phyloP scores from a whole-genome alignment of 345 rosid genomes.

The Physaria fendleri region DNA sequence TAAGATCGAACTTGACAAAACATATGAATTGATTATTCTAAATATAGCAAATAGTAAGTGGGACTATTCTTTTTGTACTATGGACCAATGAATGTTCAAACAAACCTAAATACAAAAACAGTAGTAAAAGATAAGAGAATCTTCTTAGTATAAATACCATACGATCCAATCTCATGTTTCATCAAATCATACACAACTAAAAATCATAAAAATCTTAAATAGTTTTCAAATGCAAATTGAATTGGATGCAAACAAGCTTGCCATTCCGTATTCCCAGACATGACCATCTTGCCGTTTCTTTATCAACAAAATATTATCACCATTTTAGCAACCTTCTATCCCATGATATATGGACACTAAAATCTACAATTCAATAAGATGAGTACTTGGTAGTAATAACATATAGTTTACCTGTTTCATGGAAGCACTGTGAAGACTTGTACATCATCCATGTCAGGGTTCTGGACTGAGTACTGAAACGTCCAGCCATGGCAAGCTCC shows the following conservation, averaged over 20 bases:
- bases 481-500: slow-evolving; percentile 97
- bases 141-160: slow-evolving; percentile 1
- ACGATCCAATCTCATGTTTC: neutral
- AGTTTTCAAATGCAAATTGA: neutral
- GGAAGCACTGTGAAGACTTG: slow-evolving; percentile 60
- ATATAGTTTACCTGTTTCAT: too few relatives aligned
- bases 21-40: neutral
- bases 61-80: neutral
- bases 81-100: neutral
- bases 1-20: neutral
- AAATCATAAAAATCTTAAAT: neutral
- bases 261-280: too few relatives aligned
- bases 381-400: too few relatives aligned
- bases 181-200: neutral
- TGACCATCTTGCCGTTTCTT: too few relatives aligned
- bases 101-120: slow-evolving; percentile 1
- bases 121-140: neutral
- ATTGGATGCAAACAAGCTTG: too few relatives aligned
- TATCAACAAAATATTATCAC: too few relatives aligned
- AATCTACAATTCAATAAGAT: too few relatives aligned
- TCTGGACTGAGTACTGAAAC: slow-evolving; percentile 74
- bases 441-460: slow-evolving; percentile 55
- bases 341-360: too few relatives aligned
- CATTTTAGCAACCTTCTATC: too few relatives aligned
- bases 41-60: neutral